Conservation (phyloP, 1,284 basidiomycete genomes). For the Heterobasidion parviporum region DNA sequence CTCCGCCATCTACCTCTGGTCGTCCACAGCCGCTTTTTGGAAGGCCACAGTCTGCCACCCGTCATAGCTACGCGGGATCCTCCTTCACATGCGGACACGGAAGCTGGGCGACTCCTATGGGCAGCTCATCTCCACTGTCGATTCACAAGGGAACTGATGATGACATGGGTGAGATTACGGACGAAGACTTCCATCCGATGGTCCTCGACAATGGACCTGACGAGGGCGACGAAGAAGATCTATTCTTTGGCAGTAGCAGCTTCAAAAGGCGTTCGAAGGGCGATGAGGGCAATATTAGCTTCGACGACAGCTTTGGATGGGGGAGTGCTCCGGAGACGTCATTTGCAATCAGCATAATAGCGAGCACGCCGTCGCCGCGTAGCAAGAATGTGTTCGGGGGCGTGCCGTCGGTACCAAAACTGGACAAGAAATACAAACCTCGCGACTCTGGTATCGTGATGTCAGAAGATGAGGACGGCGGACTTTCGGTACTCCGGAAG, state of each 20-base stretch:
- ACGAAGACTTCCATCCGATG: constrained; percentile 14
- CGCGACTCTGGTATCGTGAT: constrained; percentile 60
- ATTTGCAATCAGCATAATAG: constrained; percentile 47
- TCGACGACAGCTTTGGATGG: constrained; percentile 14
- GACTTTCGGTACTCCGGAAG: constrained; percentile 10
- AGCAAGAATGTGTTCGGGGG: constrained; percentile 26
- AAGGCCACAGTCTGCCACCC: constrained; percentile 30
- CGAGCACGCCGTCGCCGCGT: constrained; percentile 50
- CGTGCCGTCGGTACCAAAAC: constrained; percentile 18
- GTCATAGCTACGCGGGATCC: constrained; percentile 54
- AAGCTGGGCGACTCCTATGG: constrained; percentile 11
- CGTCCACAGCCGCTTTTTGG: constrained; percentile 9
- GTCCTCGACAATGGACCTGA: constrained; percentile 1
- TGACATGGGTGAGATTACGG: constrained; percentile 14
- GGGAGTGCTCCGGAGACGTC: constrained; percentile 26
- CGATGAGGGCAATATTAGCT: neutral
- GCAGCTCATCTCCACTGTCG: constrained; percentile 8
- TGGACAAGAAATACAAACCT: constrained; percentile 61
- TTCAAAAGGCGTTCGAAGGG: constrained; percentile 5
- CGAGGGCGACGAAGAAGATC: constrained; percentile 44
- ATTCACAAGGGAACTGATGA: constrained; percentile 11
- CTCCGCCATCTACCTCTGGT: constrained; percentile 5
- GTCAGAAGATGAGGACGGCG: constrained; percentile 49
- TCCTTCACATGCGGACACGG: constrained; percentile 5
- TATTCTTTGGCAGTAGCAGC: constrained; percentile 40